A percentile compares a stretch with the other conserved stretches of the same genome.
Conservation (phyloP, 2,329 filamentous ascomycete species). For the Sporothrix protearum region DNA sequence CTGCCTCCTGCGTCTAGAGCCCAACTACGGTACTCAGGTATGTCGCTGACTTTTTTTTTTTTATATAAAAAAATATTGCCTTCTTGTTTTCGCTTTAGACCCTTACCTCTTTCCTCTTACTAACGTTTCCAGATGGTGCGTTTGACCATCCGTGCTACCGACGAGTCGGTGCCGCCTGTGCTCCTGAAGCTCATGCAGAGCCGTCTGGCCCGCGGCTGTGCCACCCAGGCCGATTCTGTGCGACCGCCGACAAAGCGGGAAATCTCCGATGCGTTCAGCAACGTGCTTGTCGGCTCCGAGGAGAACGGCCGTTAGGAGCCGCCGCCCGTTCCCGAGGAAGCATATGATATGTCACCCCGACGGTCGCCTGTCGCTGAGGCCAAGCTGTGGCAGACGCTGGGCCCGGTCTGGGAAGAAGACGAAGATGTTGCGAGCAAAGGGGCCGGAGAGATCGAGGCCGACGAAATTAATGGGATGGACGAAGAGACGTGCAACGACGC, state of each 20-base stretch:
- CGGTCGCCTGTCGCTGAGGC: not conserved
- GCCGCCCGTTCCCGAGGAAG: not conserved
- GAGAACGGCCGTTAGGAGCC: constrained; percentile 22
- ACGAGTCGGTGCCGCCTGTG: constrained; percentile 78
- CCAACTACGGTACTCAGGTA: constrained; percentile 89
- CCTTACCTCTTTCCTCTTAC: no score
- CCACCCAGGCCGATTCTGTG: constrained; percentile 40
- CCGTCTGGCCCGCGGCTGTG: constrained; percentile 58
- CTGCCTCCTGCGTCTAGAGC: constrained; percentile 88
- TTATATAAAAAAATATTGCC: not conserved
- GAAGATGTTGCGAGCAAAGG: not conserved
- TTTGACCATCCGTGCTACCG: constrained; percentile 87
- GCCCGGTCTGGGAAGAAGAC: not conserved
- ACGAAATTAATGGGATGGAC: not conserved
- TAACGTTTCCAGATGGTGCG: constrained; percentile 73
- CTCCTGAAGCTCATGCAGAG: constrained; percentile 86
- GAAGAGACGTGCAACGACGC: not conserved
- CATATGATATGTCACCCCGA: not conserved
- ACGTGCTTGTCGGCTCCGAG: constrained; percentile 47
- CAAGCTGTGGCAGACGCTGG: not conserved
- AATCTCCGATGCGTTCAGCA: constrained; percentile 55
- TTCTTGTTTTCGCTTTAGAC: constrained; percentile 22
- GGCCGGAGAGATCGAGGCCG: no score
- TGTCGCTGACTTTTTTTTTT: constrained; percentile 35
- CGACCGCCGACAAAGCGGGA: constrained; percentile 46